A percentile compares a stretch with the other conserved stretches of the same genome.
Conservation (phyloP, 1,139 yeast species). For the Geotrichum macrosporum region DNA sequence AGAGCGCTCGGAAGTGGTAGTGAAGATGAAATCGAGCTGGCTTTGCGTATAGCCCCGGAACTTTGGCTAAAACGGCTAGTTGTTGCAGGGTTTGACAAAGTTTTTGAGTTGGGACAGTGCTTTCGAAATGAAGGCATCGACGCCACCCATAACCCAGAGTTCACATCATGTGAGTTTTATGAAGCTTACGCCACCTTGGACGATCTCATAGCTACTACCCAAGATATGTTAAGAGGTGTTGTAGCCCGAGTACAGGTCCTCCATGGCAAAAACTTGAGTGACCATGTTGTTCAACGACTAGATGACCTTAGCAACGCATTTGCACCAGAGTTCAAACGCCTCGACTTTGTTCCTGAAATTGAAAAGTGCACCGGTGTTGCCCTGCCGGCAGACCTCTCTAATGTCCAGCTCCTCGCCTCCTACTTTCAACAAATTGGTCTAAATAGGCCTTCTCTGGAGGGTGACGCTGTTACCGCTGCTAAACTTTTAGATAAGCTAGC, state of each 20-base stretch:
- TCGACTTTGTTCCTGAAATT: constrained; percentile 51
- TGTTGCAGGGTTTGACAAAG: constrained; percentile 77
- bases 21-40: constrained; percentile 40
- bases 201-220: constrained; percentile 64
- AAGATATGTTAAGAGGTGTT: constrained; percentile 49
- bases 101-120: constrained; percentile 79
- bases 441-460: constrained; percentile 45
- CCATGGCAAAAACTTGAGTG: constrained; percentile 6
- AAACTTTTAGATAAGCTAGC: constrained; percentile 66
- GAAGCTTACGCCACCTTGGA: constrained; percentile 69
- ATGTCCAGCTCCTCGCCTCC: constrained; percentile 26
- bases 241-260: constrained; percentile 28
- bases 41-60: constrained; percentile 88
- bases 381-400: constrained; percentile 41
- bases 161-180: constrained; percentile 90
- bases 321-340: constrained; percentile 28
- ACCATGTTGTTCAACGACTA: constrained; percentile 8
- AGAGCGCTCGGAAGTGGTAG: constrained; percentile 42
- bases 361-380: constrained; percentile 43
- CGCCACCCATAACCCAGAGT: constrained; percentile 91
- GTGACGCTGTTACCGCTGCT: constrained; percentile 41
- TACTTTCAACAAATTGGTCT: constrained; percentile 51
- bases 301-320: constrained; percentile 16
- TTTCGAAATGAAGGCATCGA: constrained; percentile 94
- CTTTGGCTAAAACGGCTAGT: constrained; percentile 82